phyloP scores from a whole-genome alignment of 495 filamentous ascomycete species.

The Daldinia concentrica region DNA sequence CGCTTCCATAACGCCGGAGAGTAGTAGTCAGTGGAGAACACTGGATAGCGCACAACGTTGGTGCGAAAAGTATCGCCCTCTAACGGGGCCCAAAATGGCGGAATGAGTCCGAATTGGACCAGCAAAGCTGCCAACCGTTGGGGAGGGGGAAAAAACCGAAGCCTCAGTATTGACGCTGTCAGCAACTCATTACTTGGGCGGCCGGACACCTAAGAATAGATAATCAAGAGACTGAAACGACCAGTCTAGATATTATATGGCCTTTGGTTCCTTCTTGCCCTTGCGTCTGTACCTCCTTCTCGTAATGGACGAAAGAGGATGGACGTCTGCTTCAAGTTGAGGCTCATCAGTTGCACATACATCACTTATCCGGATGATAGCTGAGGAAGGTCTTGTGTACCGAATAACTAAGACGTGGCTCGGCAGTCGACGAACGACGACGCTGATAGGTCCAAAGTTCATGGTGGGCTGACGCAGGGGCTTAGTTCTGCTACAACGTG shows the following conservation, averaged over 20 bases:
- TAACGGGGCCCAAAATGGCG: conserved; percentile 11
- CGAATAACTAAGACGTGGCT: conserved; percentile 32
- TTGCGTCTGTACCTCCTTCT: conserved; percentile 20
- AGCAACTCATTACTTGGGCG: conserved; percentile 2
- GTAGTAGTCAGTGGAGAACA: conserved; percentile 26
- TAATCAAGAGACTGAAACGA: conserved; percentile 31
- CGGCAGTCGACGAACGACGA: conserved; percentile 23
- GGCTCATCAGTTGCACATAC: conserved; percentile 27
- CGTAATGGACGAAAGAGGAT: conserved; percentile 25
- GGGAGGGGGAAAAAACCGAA: background rate
- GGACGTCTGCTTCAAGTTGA: conserved; percentile 25
- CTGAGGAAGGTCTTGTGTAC: conserved; percentile 15
- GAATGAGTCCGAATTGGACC: conserved; percentile 3
- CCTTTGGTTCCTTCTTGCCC: conserved; percentile 11
- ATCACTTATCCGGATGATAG: conserved; percentile 16
- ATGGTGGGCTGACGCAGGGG: conserved; percentile 36
- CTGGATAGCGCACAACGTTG: conserved; percentile 43
- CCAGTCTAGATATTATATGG: conserved; percentile 14
- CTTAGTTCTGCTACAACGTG: conserved; percentile 26
- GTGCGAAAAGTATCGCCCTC: conserved; percentile 37
- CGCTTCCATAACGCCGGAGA: conserved; percentile 27
- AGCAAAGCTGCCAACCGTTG: conserved; percentile 11
- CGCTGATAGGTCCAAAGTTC: conserved; percentile 31
- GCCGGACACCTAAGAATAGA: conserved; percentile 31
- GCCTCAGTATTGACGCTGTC: conserved; percentile 13